These are phyloP conservation scores for Endothia cerciana DNA, from an alignment of 2,329 filamentous ascomycete species.

Conservation along the genomic window DNA sequence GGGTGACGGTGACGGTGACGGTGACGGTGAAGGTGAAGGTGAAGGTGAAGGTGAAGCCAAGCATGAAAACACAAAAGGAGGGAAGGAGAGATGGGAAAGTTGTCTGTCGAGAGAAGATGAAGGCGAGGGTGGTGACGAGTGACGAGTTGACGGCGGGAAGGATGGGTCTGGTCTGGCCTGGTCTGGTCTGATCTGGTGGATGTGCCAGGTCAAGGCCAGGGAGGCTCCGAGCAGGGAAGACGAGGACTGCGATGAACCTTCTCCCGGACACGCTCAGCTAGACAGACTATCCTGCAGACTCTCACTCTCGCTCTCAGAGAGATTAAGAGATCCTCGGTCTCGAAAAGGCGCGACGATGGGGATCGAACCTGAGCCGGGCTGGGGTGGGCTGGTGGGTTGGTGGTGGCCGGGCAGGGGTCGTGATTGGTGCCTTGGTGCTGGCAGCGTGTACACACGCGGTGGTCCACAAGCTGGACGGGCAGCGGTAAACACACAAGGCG, in stretches of 20 bases:
- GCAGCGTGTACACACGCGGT: constrained; percentile 3
- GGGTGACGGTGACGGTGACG: background rate
- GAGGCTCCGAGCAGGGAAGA: background rate
- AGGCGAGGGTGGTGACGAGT: background rate
- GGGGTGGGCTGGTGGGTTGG: background rate
- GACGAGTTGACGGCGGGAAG: constrained; percentile 1
- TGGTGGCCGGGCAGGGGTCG: constrained; percentile 3
- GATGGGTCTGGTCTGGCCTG: background rate
- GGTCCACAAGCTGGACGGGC: background rate
- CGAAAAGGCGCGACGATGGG: constrained; percentile 1
- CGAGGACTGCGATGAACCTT: background rate
- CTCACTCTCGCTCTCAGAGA: too few species aligned
- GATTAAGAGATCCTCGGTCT: too few species aligned
- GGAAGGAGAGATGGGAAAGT: background rate
- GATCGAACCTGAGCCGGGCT: background rate
- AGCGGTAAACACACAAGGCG: constrained; percentile 17
- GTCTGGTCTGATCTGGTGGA: background rate
- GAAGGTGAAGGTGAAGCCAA: constrained; percentile 2
- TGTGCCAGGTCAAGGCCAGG: constrained; percentile 4
- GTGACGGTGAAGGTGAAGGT: constrained; percentile 1
- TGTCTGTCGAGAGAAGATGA: background rate
- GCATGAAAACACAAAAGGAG: background rate
- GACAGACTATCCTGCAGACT: background rate
- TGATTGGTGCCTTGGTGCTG: constrained; percentile 5
- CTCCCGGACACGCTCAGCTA: background rate